Evolutionary conservation across 345 rosid genomes (phyloP).

Genomic region (Pugionium dolabratum): DNA sequence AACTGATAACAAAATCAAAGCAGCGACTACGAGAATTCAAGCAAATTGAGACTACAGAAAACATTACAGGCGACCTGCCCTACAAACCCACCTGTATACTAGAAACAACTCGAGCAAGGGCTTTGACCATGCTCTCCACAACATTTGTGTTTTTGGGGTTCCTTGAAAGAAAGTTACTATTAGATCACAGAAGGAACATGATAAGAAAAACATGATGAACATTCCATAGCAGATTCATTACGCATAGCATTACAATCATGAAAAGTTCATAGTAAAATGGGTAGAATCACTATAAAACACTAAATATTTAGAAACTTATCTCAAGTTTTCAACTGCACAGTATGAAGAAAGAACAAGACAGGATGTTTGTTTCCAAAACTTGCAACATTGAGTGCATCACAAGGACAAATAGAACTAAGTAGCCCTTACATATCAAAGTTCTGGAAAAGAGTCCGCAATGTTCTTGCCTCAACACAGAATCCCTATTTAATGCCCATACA

Average conservation of each 20-base stretch:
- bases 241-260: constrained; percentile 14
- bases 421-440: constrained; percentile 90
- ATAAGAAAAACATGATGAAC: constrained; percentile 20
- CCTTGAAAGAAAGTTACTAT: constrained; percentile 47
- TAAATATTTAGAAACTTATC: constrained; percentile 11
- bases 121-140: constrained; percentile 95
- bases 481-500: constrained; percentile 61
- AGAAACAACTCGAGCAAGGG: constrained; percentile 96
- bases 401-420: constrained; percentile 26
- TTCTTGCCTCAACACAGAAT: constrained; percentile 93
- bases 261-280: background rate
- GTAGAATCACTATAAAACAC: constrained; percentile 10
- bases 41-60: constrained; percentile 19
- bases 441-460: constrained; percentile 77
- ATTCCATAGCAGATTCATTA: constrained; percentile 1
- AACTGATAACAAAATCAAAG: background rate
- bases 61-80: constrained; percentile 13
- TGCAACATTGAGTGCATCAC: constrained; percentile 33
- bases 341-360: constrained; percentile 1
- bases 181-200: constrained; percentile 20
- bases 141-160: constrained; percentile 94
- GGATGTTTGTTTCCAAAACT: constrained; percentile 10
- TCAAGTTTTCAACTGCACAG: background rate
- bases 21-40: constrained; percentile 17
- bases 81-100: constrained; percentile 72